Evolutionary conservation across 257 asterid genomes (phyloP).

Genomic region (Solanum rostratum): DNA sequence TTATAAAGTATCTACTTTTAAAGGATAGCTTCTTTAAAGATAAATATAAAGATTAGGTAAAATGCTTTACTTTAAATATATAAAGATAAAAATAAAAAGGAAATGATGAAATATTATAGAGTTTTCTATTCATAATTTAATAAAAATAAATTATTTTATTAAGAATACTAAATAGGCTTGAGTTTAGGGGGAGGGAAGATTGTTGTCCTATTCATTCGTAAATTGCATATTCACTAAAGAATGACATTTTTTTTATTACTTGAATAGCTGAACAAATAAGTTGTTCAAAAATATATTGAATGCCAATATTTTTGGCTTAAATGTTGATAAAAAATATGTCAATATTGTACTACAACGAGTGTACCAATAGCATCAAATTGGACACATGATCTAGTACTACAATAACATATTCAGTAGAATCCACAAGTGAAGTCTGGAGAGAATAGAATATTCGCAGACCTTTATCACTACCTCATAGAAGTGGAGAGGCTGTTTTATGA

Average conservation of each 20-base stretch:
- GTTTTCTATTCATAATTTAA: not conserved
- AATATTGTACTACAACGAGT: not conserved
- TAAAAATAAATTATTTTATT: not conserved
- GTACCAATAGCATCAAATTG: no score
- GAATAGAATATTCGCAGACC: no score
- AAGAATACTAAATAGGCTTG: not conserved
- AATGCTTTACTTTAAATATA: not conserved
- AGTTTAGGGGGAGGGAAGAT: not conserved
- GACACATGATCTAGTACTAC: no score
- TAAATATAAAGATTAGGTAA: not conserved
- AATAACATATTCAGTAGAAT: no score
- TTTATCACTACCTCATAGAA: no score
- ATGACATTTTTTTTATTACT: not conserved
- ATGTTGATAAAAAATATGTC: not conserved
- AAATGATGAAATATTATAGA: not conserved
- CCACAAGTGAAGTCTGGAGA: no score
- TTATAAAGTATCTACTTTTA: not conserved
- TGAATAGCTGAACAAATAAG: not conserved
- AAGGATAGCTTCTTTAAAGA: not conserved
- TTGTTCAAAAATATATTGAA: not conserved
- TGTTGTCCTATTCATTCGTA: not conserved
- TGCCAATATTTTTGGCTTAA: not conserved
- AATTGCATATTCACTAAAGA: not conserved
- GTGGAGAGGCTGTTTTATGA: no score
- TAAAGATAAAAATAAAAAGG: not conserved